phyloP scores from a whole-genome alignment of 129 eudicot species.

The Gnaphalium uliginosum region DNA sequence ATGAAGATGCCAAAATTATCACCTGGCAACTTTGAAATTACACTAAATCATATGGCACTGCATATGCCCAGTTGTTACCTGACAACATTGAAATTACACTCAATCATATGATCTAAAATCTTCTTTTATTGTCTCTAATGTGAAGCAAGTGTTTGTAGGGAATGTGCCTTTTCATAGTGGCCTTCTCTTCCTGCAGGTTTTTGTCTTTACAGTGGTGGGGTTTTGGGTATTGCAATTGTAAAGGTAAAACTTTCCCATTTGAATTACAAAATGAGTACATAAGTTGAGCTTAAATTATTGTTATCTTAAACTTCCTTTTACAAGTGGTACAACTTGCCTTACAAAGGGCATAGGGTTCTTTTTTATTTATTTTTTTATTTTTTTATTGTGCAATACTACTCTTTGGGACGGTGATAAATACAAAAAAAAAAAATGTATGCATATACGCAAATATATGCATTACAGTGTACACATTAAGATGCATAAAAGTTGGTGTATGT shows the following conservation, averaged over 20 bases:
- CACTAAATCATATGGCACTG: neutral
- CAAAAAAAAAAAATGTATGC: too few species aligned
- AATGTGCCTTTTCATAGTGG: neutral
- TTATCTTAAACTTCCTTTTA: neutral
- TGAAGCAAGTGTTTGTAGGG: neutral
- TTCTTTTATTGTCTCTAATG: neutral
- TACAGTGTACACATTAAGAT: too few species aligned
- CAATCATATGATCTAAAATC: neutral
- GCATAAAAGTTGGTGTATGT: too few species aligned
- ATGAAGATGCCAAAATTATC: neutral
- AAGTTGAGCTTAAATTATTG: too few species aligned
- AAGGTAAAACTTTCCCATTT: neutral
- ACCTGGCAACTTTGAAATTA: slow-evolving; percentile 9
- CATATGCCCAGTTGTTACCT: neutral
- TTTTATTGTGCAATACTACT: too few species aligned
- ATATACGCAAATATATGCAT: too few species aligned
- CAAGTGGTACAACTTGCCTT: neutral
- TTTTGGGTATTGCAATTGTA: neutral
- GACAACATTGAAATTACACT: neutral
- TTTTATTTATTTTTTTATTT: too few species aligned
- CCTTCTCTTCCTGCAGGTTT: neutral
- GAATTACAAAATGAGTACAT: too few species aligned
- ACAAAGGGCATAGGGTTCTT: neutral
- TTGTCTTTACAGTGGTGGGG: neutral
- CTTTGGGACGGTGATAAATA: too few species aligned